phyloP scores from a whole-genome alignment of 306 rosid genomes.

The Clitoria ternatea region DNA sequence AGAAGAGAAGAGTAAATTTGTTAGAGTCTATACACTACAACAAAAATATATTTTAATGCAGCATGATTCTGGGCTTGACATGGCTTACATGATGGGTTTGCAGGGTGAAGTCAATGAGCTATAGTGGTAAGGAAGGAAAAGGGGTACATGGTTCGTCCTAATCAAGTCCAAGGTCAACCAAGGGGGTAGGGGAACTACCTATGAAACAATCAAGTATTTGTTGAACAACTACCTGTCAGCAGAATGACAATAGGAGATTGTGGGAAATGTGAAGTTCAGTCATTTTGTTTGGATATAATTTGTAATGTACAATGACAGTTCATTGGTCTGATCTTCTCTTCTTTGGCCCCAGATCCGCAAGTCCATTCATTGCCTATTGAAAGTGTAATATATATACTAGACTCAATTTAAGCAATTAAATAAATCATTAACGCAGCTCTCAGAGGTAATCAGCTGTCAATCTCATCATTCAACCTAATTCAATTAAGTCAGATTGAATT shows the following conservation, averaged over 20 bases:
- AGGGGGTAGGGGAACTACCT: background rate
- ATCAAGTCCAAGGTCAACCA: conserved; percentile 36
- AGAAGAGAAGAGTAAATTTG: background rate
- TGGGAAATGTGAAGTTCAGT: conserved; percentile 24
- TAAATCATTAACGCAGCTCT: no score
- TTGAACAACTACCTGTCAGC: no score
- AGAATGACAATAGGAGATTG: conserved; percentile 22
- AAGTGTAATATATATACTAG: background rate
- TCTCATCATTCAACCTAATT: no score
- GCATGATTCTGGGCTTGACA: background rate
- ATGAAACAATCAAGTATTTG: no score
- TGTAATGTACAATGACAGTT: background rate
- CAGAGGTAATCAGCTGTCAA: no score
- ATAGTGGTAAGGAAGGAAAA: conserved; percentile 12
- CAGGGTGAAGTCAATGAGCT: conserved; percentile 26
- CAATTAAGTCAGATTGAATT: no score
- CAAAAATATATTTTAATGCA: no score
- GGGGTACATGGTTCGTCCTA: conserved; percentile 6
- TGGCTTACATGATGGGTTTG: conserved; percentile 23
- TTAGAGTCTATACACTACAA: no score
- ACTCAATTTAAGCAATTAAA: no score
- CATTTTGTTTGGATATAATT: conserved; percentile 20
- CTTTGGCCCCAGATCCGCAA: background rate
- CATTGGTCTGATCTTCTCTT: background rate
- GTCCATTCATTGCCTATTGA: background rate